Evolutionary conservation across 768 basidiomycete genomes (phyloP).

Genomic region (Imleria badia): DNA sequence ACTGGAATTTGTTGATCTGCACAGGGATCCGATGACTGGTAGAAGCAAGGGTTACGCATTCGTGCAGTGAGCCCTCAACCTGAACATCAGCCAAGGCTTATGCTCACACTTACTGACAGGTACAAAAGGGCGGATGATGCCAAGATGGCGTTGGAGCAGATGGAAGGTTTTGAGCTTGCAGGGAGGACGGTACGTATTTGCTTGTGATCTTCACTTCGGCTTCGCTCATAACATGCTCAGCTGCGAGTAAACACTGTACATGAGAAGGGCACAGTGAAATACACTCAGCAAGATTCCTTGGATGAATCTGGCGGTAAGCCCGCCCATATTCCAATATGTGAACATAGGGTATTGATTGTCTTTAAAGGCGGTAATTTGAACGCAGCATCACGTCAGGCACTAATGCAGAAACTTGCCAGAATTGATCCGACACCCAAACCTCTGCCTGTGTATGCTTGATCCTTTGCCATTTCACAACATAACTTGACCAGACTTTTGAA

Average conservation of each 20-base stretch:
- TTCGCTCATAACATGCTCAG: slow-evolving; percentile 37
- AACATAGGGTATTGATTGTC: slow-evolving; percentile 10
- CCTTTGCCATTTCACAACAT: not conserved
- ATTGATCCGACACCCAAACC: slow-evolving; percentile 66
- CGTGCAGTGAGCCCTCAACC: slow-evolving; percentile 68
- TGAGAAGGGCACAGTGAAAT: slow-evolving; percentile 79
- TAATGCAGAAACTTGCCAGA: slow-evolving; percentile 99
- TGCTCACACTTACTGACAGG: slow-evolving; percentile 38
- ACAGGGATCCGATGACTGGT: slow-evolving; percentile 91
- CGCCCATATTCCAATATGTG: not conserved
- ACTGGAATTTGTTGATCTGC: slow-evolving; percentile 97
- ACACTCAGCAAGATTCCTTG: slow-evolving; percentile 74
- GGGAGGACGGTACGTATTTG: slow-evolving; percentile 72
- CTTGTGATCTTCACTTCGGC: slow-evolving; percentile 11
- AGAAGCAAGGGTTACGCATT: slow-evolving; percentile 98
- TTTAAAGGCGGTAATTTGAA: slow-evolving; percentile 90
- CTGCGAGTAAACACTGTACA: slow-evolving; percentile 91
- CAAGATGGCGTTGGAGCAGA: slow-evolving; percentile 95
- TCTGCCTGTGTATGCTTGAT: slow-evolving; percentile 56
- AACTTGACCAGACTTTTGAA: slow-evolving; percentile 14
- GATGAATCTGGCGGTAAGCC: slow-evolving; percentile 85
- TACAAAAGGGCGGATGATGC: slow-evolving; percentile 93
- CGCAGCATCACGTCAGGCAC: slow-evolving; percentile 95
- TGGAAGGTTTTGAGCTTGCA: slow-evolving; percentile 98
- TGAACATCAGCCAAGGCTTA: not conserved